Conservation (phyloP, 495 filamentous ascomycete species). For the Neurospora sp. region DNA sequence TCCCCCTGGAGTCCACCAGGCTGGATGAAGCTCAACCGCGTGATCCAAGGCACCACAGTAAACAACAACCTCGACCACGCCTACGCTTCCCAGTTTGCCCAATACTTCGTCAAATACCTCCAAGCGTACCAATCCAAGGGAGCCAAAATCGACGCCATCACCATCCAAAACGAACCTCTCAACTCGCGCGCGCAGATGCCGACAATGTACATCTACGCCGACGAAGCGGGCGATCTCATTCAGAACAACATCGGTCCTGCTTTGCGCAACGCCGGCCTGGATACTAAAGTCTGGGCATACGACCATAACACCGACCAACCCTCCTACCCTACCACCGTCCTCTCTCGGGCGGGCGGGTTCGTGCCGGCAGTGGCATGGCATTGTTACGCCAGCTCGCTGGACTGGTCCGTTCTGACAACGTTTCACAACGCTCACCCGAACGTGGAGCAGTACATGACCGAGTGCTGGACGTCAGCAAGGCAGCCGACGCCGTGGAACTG, state of each 20-base stretch:
- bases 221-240: conserved; percentile 38
- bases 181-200: conserved; percentile 43
- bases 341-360: conserved; percentile 31
- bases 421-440: conserved; percentile 38
- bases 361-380: conserved; percentile 45
- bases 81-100: conserved; percentile 35
- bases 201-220: conserved; percentile 42
- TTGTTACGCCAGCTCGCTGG: conserved; percentile 37
- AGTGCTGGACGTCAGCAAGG: conserved; percentile 41
- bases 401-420: conserved; percentile 41
- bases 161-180: conserved; percentile 48
- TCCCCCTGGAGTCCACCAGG: conserved; percentile 45
- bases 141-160: conserved; percentile 41
- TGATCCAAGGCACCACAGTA: conserved; percentile 34
- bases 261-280: conserved; percentile 27
- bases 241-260: conserved; percentile 41
- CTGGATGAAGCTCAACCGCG: conserved; percentile 49
- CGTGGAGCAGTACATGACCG: conserved; percentile 47
- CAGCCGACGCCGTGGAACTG: conserved; percentile 35
- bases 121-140: conserved; percentile 37
- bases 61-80: conserved; percentile 44
- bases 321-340: conserved; percentile 38
- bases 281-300: conserved; percentile 42
- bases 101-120: conserved; percentile 50
- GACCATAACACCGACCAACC: conserved; percentile 46